Evolutionary conservation across 148 eudicot genomes (phyloP).

Genomic region (Suaeda aralocaspica): DNA sequence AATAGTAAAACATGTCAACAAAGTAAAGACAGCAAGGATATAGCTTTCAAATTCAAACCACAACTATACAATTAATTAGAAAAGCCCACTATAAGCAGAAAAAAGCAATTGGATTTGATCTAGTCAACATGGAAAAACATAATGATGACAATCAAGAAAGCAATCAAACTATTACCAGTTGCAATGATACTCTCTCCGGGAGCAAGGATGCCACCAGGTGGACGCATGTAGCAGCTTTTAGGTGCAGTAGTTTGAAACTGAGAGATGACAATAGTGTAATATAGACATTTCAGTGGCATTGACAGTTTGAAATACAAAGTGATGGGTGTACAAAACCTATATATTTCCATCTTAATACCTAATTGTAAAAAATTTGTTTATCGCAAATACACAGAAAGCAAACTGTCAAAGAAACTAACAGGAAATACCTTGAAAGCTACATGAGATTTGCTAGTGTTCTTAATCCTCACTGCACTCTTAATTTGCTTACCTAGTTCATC

Average conservation of each 20-base stretch:
- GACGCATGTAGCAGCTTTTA: slow-evolving; percentile 86
- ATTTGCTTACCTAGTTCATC: slow-evolving; percentile 93
- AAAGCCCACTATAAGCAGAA: no score
- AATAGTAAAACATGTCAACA: no score
- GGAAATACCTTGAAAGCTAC: slow-evolving; percentile 85
- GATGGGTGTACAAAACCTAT: background rate
- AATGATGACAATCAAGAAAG: background rate
- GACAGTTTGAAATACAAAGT: background rate
- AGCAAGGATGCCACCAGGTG: slow-evolving; percentile 84
- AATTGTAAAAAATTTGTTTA: no score
- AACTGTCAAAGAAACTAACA: background rate
- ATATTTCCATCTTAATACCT: no score
- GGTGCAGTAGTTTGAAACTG: slow-evolving; percentile 91
- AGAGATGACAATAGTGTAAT: slow-evolving; percentile 1
- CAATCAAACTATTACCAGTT: slow-evolving; percentile 36
- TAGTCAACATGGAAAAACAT: background rate
- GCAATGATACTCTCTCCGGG: slow-evolving; percentile 73
- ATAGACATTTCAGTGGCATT: background rate
- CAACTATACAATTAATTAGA: no score
- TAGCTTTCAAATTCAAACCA: no score
- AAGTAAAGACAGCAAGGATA: no score
- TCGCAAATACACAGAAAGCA: background rate
- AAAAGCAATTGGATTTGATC: slow-evolving; percentile 2
- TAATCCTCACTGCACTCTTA: slow-evolving; percentile 76
- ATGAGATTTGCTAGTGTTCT: slow-evolving; percentile 72